These are phyloP conservation scores for Globisporangium apiculatum DNA, from an alignment of 352 stramenopile species.

Conservation along the genomic window DNA sequence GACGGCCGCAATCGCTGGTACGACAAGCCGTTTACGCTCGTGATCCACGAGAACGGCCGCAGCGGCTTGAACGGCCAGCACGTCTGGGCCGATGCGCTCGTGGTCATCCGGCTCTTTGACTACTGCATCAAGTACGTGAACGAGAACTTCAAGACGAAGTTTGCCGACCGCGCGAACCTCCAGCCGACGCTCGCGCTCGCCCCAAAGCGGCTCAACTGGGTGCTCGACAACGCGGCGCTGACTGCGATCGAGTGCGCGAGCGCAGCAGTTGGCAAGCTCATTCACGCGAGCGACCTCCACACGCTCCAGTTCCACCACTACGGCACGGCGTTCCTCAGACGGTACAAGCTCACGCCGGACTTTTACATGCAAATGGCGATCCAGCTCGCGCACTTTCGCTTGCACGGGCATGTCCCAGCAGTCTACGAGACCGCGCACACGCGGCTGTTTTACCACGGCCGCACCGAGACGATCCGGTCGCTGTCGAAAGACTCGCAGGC, in stretches of 20 bases:
- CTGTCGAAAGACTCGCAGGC: slow-evolving; percentile 85
- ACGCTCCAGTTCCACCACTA: slow-evolving; percentile 92
- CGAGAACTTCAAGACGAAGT: slow-evolving; percentile 86
- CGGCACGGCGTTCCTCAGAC: slow-evolving; percentile 89
- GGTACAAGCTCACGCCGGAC: slow-evolving; percentile 94
- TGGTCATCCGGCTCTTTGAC: slow-evolving; percentile 92
- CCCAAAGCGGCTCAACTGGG: slow-evolving; percentile 71
- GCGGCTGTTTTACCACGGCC: slow-evolving; percentile 95
- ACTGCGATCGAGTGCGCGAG: slow-evolving; percentile 85
- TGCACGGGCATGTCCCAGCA: slow-evolving; percentile 89
- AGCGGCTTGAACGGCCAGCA: slow-evolving; percentile 95
- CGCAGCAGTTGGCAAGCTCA: slow-evolving; percentile 87
- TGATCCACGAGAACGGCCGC: slow-evolving; percentile 95
- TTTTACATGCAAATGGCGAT: slow-evolving; percentile 97
- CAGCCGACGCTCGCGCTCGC: slow-evolving; percentile 57
- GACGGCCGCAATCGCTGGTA: slow-evolving; percentile 96
- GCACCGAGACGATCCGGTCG: slow-evolving; percentile 90
- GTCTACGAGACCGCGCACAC: slow-evolving; percentile 98
- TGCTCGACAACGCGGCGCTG: slow-evolving; percentile 74
- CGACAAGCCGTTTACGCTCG: slow-evolving; percentile 96
- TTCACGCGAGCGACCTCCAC: slow-evolving; percentile 87
- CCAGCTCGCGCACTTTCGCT: slow-evolving; percentile 95
- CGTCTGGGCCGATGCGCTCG: slow-evolving; percentile 96
- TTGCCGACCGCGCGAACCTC: slow-evolving; percentile 63
- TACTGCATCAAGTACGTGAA: slow-evolving; percentile 92